phyloP scores from a whole-genome alignment of 495 filamentous ascomycete species.

The Astrothelium macrocarpum region DNA sequence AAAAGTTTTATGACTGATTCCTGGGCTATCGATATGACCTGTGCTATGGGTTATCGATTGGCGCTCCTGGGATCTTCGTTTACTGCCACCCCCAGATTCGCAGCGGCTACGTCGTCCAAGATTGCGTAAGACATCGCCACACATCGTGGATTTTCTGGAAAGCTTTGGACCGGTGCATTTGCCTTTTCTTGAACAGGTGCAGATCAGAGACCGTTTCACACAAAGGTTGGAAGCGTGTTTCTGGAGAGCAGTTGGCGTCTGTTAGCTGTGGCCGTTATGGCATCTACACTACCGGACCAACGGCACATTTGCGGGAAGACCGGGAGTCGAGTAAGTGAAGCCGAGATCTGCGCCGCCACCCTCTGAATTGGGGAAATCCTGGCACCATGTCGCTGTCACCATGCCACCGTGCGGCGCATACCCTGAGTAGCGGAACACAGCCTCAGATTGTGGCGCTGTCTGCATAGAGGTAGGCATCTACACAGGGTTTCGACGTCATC shows the following conservation, averaged over 20 bases:
- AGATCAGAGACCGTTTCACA: neutral
- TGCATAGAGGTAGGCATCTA: neutral
- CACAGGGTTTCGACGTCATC: neutral
- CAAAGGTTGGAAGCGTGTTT: neutral
- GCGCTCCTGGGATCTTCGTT: conserved; percentile 18
- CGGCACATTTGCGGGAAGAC: neutral
- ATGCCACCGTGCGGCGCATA: neutral
- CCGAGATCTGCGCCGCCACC: neutral
- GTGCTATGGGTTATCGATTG: conserved; percentile 22
- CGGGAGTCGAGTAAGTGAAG: neutral
- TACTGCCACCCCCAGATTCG: neutral
- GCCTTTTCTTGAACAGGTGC: neutral
- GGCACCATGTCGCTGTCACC: neutral
- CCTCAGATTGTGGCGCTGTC: conserved; percentile 5
- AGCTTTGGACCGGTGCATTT: neutral
- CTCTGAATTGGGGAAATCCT: neutral
- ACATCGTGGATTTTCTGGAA: neutral
- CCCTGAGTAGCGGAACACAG: neutral
- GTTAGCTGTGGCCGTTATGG: neutral
- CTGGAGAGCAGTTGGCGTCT: neutral
- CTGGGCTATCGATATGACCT: conserved; percentile 24
- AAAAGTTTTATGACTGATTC: conserved; percentile 8
- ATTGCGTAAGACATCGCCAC: neutral
- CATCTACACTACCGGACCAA: neutral
- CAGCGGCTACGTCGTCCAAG: neutral